These are phyloP conservation scores for Plasmodium vinckei DNA, from an alignment of 169 alveolate genomes.

Conservation along the genomic window DNA sequence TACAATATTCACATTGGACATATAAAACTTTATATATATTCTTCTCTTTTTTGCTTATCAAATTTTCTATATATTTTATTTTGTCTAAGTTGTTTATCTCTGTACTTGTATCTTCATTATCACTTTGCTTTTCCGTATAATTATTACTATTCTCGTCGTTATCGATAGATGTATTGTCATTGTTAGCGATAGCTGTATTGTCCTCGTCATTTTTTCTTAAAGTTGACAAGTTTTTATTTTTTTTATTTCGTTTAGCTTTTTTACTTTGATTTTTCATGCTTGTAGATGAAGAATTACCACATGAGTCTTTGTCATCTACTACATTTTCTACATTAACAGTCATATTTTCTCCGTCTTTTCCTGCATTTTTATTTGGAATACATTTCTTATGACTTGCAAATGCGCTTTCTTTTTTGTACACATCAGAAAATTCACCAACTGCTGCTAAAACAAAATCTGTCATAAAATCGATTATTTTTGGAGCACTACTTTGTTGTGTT, in stretches of 20 bases:
- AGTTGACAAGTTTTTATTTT: no score
- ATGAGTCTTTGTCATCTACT: not conserved
- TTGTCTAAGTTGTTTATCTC: not conserved
- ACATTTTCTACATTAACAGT: not conserved
- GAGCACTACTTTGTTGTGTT: not conserved
- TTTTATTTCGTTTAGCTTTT: not conserved
- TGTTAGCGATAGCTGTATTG: not conserved
- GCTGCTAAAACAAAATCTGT: conserved; percentile 6
- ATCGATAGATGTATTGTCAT: no score
- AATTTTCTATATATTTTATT: conserved; percentile 17
- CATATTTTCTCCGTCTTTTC: not conserved
- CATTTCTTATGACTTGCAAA: not conserved
- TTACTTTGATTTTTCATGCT: not conserved
- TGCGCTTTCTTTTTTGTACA: not conserved
- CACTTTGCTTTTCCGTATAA: not conserved
- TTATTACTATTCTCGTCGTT: no score
- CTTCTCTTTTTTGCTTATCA: conserved; percentile 11
- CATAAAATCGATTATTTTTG: conserved; percentile 28
- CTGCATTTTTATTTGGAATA: not conserved
- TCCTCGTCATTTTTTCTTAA: not conserved
- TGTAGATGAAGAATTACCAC: not conserved
- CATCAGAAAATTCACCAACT: not conserved
- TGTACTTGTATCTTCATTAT: not conserved
- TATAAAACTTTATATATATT: conserved; percentile 30
- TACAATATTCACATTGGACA: conserved; percentile 66